A percentile compares a stretch with the other conserved stretches of the same genome.
Conservation (phyloP, 2,329 filamentous ascomycete genomes). For the Ilyonectria sp. region DNA sequence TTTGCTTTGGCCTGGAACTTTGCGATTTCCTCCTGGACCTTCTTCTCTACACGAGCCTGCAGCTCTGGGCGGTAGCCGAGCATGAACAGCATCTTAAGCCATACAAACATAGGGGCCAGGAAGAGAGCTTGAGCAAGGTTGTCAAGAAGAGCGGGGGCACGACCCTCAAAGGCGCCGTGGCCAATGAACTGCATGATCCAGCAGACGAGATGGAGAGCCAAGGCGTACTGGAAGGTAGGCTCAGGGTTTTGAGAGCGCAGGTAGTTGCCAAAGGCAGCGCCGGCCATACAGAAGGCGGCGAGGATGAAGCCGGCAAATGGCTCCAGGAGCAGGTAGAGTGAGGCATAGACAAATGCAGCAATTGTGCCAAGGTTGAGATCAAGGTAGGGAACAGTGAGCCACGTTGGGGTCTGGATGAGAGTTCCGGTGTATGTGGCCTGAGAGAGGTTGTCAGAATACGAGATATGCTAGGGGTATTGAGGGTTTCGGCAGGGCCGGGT, state of each 20-base stretch:
- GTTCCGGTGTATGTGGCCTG: constrained; percentile 75
- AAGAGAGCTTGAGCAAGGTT: constrained; percentile 94
- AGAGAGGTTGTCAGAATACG: constrained; percentile 24
- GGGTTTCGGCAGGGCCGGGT: constrained; percentile 13
- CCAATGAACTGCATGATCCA: constrained; percentile 95
- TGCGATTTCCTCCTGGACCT: constrained; percentile 81
- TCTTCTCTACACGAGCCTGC: constrained; percentile 83
- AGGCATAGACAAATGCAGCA: constrained; percentile 77
- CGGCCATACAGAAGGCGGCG: constrained; percentile 81
- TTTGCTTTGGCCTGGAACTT: constrained; percentile 77
- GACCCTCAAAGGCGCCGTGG: constrained; percentile 89
- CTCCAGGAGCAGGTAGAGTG: constrained; percentile 91
- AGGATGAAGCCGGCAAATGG: constrained; percentile 89
- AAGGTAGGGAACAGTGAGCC: constrained; percentile 77
- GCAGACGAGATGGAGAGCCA: constrained; percentile 78
- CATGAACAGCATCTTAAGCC: constrained; percentile 93
- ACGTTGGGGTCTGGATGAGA: constrained; percentile 76
- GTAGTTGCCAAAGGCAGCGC: constrained; percentile 83
- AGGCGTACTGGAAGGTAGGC: constrained; percentile 69
- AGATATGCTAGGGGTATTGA: constrained; percentile 13
- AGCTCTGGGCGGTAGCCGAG: constrained; percentile 92
- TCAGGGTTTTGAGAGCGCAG: constrained; percentile 72
- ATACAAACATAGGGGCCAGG: constrained; percentile 95
- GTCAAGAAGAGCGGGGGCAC: constrained; percentile 90
- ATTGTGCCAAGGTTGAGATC: constrained; percentile 78